phyloP scores from a whole-genome alignment of 192 early-diverging fungal genomes.

The Rhizoclosmatium sp. region DNA sequence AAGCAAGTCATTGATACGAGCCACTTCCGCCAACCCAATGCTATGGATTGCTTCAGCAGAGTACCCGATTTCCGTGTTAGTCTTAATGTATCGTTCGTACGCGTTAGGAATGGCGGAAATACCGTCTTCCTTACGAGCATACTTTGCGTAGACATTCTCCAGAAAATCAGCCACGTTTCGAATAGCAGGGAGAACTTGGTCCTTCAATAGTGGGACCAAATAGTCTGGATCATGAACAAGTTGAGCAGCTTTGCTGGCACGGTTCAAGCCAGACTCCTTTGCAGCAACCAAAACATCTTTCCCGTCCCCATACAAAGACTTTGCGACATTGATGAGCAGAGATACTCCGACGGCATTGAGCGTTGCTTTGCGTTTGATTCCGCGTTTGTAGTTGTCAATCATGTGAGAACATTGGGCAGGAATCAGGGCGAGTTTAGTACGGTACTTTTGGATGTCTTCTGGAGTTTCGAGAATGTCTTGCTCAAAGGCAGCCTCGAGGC shows the following conservation, averaged over 20 bases:
- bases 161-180: slow-evolving; percentile 27
- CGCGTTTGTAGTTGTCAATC: slow-evolving; percentile 35
- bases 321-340: slow-evolving; percentile 37
- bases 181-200: slow-evolving; percentile 32
- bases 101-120: slow-evolving; percentile 32
- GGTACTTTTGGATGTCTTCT: slow-evolving; percentile 39
- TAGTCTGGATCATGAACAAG: slow-evolving; percentile 13
- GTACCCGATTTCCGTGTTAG: slow-evolving; percentile 18
- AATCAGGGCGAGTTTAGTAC: slow-evolving; percentile 19
- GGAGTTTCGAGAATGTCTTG: slow-evolving; percentile 2
- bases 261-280: slow-evolving; percentile 5
- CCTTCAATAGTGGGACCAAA: slow-evolving; percentile 15
- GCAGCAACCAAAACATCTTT: slow-evolving; percentile 5
- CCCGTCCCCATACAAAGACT: background rate
- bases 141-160: slow-evolving; percentile 35
- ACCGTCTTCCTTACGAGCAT: slow-evolving; percentile 38
- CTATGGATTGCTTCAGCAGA: slow-evolving; percentile 41
- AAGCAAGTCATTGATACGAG: slow-evolving; percentile 36
- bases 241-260: background rate
- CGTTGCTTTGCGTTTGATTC: slow-evolving; percentile 29
- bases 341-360: slow-evolving; percentile 34
- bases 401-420: slow-evolving; percentile 24
- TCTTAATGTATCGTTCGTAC: slow-evolving; percentile 37
- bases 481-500: background rate
- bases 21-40: slow-evolving; percentile 44